Evolutionary conservation across 1,284 basidiomycete species (phyloP), one percentile per base, ranked within the genome.

Genomic region (Ceratobasidium sp.): DNA sequence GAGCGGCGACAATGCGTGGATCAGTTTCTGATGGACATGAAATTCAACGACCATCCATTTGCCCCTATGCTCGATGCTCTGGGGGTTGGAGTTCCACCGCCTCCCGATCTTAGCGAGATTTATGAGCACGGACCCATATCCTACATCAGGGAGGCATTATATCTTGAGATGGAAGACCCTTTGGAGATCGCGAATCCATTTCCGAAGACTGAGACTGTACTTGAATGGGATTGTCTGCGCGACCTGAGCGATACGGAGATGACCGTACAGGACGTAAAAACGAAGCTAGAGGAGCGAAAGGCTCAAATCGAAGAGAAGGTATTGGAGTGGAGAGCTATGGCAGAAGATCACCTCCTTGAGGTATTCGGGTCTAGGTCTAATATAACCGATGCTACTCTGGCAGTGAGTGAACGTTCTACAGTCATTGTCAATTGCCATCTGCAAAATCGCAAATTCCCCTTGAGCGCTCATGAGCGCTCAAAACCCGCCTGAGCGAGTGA

Each of bases 191-290:
- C n/a, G n/a, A n/a, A n/a, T 26, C 68, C 40, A 6, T 40, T 73
- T 12, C 71, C 71, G 7, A 40, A 39, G 3, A 39, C 26, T 23
- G 4, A 10, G 0, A 7, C 63, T 23, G 71, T 28, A 6, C 20
- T 61, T 4, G 28, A 40, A 10, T 73, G 71, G 71, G 44, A 63
- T 18, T 73, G 53, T 40, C 6, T 73, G 10, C 28, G 2, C 20
- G 60, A 51, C 33, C 7, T 63, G 0, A 7, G 26, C 26, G 58
- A 73, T 4, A 13, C n/a, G 40, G 71, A 73, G 9, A 63, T 33
- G 2, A 20, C 39, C 4, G n/a, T 63, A 3, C 44, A 61, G 2
- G 28, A 39, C 5, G 13, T 73, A 5, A 15, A 49, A 39, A 58
- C 42, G 12, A 20, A 61, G 28, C 58, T 73, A 13, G 58, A 46